A percentile compares a stretch with the other conserved stretches of the same genome.
These are phyloP conservation scores for Teratosphaeriaceae sp. DNA, from an alignment of 2,329 filamentous ascomycete genomes.

Conservation along the genomic window DNA sequence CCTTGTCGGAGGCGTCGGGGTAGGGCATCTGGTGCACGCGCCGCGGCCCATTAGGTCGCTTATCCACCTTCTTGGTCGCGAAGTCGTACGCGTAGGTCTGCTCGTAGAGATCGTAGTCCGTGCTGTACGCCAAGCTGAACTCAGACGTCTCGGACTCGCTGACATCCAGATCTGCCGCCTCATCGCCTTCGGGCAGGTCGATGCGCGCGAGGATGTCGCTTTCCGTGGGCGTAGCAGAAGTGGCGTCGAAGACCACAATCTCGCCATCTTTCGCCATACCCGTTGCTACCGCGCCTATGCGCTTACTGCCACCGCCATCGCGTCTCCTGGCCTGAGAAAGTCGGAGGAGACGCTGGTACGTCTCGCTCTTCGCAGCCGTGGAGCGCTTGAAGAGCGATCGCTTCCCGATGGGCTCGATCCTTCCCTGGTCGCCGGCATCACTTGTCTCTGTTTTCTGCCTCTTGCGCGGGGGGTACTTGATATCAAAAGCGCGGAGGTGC, in stretches of 20 bases:
- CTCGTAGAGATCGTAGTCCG: conserved; percentile 66
- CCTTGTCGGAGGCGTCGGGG: conserved; percentile 19
- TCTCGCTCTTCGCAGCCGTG: conserved; percentile 44
- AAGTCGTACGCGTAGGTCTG: conserved; percentile 52
- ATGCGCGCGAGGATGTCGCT: conserved; percentile 51
- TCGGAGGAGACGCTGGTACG: conserved; percentile 53
- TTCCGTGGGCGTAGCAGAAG: conserved; percentile 44
- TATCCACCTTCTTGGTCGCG: conserved; percentile 30
- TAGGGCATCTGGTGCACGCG: conserved; percentile 37
- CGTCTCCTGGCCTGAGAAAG: conserved; percentile 49
- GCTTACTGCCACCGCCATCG: conserved; percentile 46
- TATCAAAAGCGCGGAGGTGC: conserved; percentile 71
- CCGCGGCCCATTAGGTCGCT: conserved; percentile 37
- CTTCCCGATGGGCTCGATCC: conserved; percentile 44
- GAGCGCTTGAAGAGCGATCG: conserved; percentile 44
- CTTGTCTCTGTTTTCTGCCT: conserved; percentile 33
- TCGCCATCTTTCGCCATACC: conserved; percentile 67
- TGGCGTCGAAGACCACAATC: conserved; percentile 71
- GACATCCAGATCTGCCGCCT: conserved; percentile 66
- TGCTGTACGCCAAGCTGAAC: conserved; percentile 72
- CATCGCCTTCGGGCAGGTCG: conserved; percentile 42
- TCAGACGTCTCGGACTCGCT: conserved; percentile 54
- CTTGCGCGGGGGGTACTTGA: conserved; percentile 49
- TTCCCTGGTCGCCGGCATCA: conserved; percentile 27
- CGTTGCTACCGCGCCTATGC: conserved; percentile 72